Percentiles rank a stretch among this genome's conserved stretches.
Evolutionary conservation across 306 rosid species (phyloP).

Genomic region (Vigna angularis): DNA sequence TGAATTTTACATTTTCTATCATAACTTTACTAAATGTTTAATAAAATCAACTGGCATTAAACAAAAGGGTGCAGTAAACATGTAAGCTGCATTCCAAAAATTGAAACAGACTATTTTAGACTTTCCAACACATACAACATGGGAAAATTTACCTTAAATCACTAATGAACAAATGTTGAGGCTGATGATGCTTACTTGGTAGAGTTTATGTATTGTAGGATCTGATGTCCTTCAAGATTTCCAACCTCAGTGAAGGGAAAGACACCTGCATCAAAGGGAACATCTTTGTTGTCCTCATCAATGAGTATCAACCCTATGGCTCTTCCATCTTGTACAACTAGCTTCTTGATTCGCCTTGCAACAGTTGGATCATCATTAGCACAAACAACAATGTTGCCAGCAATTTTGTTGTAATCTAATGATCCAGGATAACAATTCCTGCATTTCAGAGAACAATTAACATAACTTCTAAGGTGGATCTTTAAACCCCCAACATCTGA

Average conservation of each 20-base stretch:
- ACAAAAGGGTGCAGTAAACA: too few relatives aligned
- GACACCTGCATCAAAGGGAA: slow-evolving; percentile 73
- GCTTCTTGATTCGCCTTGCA: slow-evolving; percentile 73
- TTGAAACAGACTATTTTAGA: too few relatives aligned
- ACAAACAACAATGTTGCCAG: slow-evolving; percentile 82
- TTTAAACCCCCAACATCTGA: not conserved
- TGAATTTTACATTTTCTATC: slow-evolving; percentile 4
- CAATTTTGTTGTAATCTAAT: slow-evolving; percentile 67
- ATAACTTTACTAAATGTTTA: not conserved
- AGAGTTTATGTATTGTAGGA: slow-evolving; percentile 76
- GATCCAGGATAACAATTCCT: slow-evolving; percentile 95
- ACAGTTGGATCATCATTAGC: slow-evolving; percentile 54
- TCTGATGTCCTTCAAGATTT: slow-evolving; percentile 66
- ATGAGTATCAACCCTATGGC: slow-evolving; percentile 81
- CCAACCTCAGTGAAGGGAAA: slow-evolving; percentile 79
- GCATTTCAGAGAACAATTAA: slow-evolving; percentile 45
- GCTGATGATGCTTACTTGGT: slow-evolving; percentile 66
- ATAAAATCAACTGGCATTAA: too few relatives aligned
- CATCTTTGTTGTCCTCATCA: slow-evolving; percentile 54
- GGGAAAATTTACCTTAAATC: not conserved
- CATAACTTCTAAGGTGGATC: not conserved
- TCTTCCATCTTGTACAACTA: slow-evolving; percentile 80
- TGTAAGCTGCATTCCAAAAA: too few relatives aligned
- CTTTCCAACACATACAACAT: not conserved
- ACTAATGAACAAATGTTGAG: not conserved